Conservation (phyloP, 441 rosid species). For the Breynia disticha region DNA sequence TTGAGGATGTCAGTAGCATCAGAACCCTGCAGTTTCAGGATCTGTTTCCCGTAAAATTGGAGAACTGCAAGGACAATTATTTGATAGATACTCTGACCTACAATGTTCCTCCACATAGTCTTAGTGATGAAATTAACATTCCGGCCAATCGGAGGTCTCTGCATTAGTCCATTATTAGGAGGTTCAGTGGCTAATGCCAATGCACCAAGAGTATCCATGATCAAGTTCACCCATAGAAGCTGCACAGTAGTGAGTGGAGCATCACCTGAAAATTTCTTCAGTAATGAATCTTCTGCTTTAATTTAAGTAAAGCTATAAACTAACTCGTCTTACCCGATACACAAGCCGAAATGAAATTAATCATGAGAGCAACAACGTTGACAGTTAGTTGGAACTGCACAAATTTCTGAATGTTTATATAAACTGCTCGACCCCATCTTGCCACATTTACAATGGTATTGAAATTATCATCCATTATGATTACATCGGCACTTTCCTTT, state of each 20-base stretch:
- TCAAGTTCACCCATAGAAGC: slow-evolving; percentile 51
- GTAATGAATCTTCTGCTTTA: neutral
- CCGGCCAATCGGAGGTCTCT: slow-evolving; percentile 36
- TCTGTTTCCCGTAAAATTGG: slow-evolving; percentile 32
- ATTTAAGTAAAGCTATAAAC: neutral
- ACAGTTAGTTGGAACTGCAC: slow-evolving; percentile 56
- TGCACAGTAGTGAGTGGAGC: slow-evolving; percentile 51
- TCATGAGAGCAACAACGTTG: slow-evolving; percentile 38
- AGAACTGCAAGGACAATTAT: slow-evolving; percentile 22
- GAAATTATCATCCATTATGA: slow-evolving; percentile 47
- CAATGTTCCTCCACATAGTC: slow-evolving; percentile 45
- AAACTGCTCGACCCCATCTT: slow-evolving; percentile 51
- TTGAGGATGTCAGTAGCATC: slow-evolving; percentile 25
- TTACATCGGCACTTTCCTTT: slow-evolving; percentile 47
- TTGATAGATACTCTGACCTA: slow-evolving; percentile 40
- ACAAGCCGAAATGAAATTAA: slow-evolving; percentile 51
- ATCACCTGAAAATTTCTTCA: slow-evolving; percentile 21
- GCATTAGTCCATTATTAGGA: slow-evolving; percentile 41
- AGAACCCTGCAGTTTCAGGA: slow-evolving; percentile 36
- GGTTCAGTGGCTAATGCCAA: slow-evolving; percentile 47
- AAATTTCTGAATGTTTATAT: slow-evolving; percentile 49
- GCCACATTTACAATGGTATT: slow-evolving; percentile 35
- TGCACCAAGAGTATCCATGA: slow-evolving; percentile 57
- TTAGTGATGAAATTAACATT: slow-evolving; percentile 29
- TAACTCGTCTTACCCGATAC: slow-evolving; percentile 30